Conservation (phyloP, 2,329 filamentous ascomycete species). For the Arachnopeziza araneosa region DNA sequence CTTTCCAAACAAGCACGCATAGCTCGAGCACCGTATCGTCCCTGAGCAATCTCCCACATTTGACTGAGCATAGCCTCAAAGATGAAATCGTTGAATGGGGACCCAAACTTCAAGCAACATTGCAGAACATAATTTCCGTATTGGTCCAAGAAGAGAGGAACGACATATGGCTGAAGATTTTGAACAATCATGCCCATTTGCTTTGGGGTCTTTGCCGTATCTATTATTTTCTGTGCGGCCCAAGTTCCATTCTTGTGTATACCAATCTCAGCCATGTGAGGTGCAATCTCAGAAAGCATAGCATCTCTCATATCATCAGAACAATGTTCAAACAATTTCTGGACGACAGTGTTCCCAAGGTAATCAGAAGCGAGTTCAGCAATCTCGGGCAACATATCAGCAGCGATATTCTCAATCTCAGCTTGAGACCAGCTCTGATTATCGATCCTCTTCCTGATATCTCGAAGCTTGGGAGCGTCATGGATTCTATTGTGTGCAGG, state of each 20-base stretch:
- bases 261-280: constrained; percentile 92
- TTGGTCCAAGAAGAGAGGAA: constrained; percentile 92
- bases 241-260: constrained; percentile 99
- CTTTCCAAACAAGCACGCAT: constrained; percentile 97
- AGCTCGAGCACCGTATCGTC: constrained; percentile 87
- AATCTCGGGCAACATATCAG: constrained; percentile 94
- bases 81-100: constrained; percentile 90
- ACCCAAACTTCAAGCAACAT: constrained; percentile 86
- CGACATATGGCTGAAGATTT: constrained; percentile 75
- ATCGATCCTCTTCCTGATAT: constrained; percentile 96
- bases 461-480: constrained; percentile 88
- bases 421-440: constrained; percentile 80
- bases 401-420: constrained; percentile 88
- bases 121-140: constrained; percentile 98
- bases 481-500: constrained; percentile 84
- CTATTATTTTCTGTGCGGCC: constrained; percentile 99
- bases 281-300: constrained; percentile 83
- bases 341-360: constrained; percentile 97
- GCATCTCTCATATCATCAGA: constrained; percentile 84
- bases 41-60: constrained; percentile 91
- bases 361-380: constrained; percentile 94
- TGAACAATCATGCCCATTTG: constrained; percentile 85
- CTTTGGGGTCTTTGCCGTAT: too few relatives aligned
- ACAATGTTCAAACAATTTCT: constrained; percentile 97
- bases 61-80: constrained; percentile 94